These are phyloP conservation scores for Penicillium sp. DNA, from an alignment of 2,329 filamentous ascomycete genomes.

Conservation along the genomic window DNA sequence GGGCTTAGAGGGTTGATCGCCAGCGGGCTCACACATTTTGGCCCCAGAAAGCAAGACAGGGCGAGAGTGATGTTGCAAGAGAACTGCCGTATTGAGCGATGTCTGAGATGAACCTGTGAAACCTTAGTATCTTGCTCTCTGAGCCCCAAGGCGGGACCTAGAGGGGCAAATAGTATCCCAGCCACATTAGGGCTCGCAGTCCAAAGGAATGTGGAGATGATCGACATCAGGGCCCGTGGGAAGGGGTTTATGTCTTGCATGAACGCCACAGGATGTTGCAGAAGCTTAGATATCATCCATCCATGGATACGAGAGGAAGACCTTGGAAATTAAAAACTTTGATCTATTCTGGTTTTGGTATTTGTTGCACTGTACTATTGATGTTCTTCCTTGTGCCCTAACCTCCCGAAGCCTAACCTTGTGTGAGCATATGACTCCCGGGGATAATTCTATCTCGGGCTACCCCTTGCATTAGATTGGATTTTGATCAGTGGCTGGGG, in stretches of 20 bases:
- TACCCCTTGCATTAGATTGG: conserved; percentile 21
- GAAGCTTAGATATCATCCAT: conserved; percentile 1
- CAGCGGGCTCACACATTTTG: neutral
- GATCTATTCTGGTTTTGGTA: neutral
- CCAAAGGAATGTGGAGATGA: conserved; percentile 7
- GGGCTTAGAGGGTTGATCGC: neutral
- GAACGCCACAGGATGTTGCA: neutral
- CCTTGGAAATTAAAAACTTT: neutral
- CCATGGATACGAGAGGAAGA: neutral
- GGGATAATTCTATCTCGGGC: conserved; percentile 1
- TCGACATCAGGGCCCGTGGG: conserved; percentile 16
- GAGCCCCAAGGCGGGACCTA: conserved; percentile 1
- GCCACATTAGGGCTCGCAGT: conserved; percentile 15
- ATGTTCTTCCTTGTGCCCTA: conserved; percentile 3
- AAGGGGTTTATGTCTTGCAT: conserved; percentile 23
- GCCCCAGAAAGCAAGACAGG: neutral
- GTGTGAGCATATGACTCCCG: conserved; percentile 6
- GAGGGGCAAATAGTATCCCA: conserved; percentile 17
- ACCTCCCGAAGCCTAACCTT: conserved; percentile 2
- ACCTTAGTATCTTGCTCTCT: neutral
- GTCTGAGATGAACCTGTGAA: conserved; percentile 8
- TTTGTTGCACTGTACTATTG: neutral
- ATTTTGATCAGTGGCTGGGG: conserved; percentile 5
- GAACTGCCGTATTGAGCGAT: neutral
- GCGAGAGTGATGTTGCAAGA: neutral